Conservation (phyloP, 495 filamentous ascomycete species). For the Patellaria atrata region DNA sequence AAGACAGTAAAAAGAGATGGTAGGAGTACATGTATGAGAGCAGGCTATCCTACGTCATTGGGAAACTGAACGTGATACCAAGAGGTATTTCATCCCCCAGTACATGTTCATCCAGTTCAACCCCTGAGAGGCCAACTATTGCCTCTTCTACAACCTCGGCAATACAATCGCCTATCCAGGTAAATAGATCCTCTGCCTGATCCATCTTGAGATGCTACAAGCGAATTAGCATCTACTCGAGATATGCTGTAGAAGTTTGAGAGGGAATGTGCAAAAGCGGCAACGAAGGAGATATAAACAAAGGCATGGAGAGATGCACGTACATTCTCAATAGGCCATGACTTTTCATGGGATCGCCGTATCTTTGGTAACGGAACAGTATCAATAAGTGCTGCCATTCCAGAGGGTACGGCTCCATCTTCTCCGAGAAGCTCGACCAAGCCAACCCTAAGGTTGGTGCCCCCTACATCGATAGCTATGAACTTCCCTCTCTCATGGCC, state of each 20-base stretch:
- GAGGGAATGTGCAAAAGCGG: too few species aligned
- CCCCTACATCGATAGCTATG: constrained; percentile 68
- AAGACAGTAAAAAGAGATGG: too few species aligned
- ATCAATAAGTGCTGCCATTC: too few species aligned
- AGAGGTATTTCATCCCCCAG: constrained; percentile 47
- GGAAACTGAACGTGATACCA: constrained; percentile 79
- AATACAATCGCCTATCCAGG: constrained; percentile 67
- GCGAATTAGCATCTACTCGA: too few species aligned
- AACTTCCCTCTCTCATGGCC: constrained; percentile 53
- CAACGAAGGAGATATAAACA: too few species aligned
- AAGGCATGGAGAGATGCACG: too few species aligned
- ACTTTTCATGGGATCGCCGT: constrained; percentile 47
- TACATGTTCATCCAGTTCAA: constrained; percentile 11
- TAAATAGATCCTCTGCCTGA: constrained; percentile 58
- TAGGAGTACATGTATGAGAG: too few species aligned
- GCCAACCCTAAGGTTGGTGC: constrained; percentile 65
- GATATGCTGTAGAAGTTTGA: too few species aligned
- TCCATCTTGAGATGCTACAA: constrained; percentile 67
- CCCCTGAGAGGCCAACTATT: constrained; percentile 26
- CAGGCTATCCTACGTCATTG: constrained; percentile 45
- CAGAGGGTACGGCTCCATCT: constrained; percentile 13
- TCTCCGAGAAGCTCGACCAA: constrained; percentile 54
- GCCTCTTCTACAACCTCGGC: constrained; percentile 50
- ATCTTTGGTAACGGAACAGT: constrained; percentile 25
- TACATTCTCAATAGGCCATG: constrained; percentile 69